Percentiles rank a stretch among this genome's conserved stretches.
Evolutionary conservation across 148 eudicot genomes (phyloP).

Genomic region (Hydrangea macrophylla): DNA sequence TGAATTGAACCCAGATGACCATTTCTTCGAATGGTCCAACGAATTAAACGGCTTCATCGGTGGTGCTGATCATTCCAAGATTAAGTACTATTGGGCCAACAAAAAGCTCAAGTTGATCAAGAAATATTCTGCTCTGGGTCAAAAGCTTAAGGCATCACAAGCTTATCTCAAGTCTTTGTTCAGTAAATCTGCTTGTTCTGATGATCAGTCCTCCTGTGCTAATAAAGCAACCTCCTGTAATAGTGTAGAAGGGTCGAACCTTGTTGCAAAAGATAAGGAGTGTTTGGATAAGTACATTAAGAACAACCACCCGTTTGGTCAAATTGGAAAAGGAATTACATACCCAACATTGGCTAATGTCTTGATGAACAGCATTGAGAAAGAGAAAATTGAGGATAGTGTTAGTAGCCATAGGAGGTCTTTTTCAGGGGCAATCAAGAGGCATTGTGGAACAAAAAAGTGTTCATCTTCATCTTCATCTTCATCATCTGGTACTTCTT

Average conservation of each 20-base stretch:
- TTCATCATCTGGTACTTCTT: constrained; percentile 37
- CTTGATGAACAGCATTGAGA: constrained; percentile 33
- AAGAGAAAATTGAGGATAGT: constrained; percentile 20
- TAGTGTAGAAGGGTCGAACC: constrained; percentile 8
- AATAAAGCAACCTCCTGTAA: constrained; percentile 16
- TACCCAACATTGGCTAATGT: constrained; percentile 41
- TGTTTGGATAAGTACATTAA: constrained; percentile 23
- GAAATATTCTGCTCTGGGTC: constrained; percentile 31
- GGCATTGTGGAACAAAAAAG: constrained; percentile 42
- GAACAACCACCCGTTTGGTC: constrained; percentile 35
- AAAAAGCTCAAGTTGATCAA: constrained; percentile 56
- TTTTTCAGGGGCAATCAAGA: constrained; percentile 58
- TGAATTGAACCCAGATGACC: constrained; percentile 61
- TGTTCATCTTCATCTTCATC: constrained; percentile 34
- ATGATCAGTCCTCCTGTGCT: constrained; percentile 24
- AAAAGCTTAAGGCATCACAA: constrained; percentile 60
- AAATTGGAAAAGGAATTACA: constrained; percentile 21
- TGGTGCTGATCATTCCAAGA: constrained; percentile 26
- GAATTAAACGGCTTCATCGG: constrained; percentile 29
- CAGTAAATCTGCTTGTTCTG: constrained; percentile 39
- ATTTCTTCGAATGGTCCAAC: constrained; percentile 56
- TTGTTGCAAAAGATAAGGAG: constrained; percentile 26
- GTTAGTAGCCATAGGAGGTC: constrained; percentile 48
- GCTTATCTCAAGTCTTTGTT: constrained; percentile 61
- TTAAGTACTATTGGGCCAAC: constrained; percentile 54